These are phyloP conservation scores for Prunus fruticosa DNA, from an alignment of 306 rosid genomes.

Conservation along the genomic window DNA sequence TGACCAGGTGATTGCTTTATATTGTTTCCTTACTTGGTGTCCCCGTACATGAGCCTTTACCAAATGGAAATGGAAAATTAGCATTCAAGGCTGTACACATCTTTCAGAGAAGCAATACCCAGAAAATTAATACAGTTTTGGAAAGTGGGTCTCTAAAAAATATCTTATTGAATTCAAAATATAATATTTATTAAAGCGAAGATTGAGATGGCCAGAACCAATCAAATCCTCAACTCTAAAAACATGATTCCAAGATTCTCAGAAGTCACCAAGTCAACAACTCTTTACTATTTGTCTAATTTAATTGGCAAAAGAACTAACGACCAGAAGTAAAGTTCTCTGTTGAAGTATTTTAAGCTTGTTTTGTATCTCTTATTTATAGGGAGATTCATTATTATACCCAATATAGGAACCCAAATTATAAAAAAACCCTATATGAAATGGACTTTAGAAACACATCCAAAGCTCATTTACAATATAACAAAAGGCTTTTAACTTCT, in stretches of 20 bases:
- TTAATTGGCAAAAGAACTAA: too few relatives aligned
- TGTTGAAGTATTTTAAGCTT: too few relatives aligned
- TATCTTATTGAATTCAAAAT: background rate
- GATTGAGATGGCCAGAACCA: background rate
- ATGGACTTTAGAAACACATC: too few relatives aligned
- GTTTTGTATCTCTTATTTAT: too few relatives aligned
- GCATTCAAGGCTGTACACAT: constrained; percentile 4
- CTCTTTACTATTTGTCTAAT: background rate
- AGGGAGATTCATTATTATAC: too few relatives aligned
- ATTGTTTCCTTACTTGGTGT: constrained; percentile 86
- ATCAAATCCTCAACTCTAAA: background rate
- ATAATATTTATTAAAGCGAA: background rate
- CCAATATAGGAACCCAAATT: too few relatives aligned
- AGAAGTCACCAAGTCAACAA: background rate
- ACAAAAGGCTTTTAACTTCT: too few relatives aligned
- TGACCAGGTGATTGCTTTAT: constrained; percentile 70
- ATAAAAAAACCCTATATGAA: too few relatives aligned
- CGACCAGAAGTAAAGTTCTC: background rate
- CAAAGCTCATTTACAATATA: too few relatives aligned
- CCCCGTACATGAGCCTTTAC: constrained; percentile 91
- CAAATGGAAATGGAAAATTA: constrained; percentile 36
- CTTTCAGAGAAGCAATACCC: background rate
- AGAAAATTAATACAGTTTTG: background rate
- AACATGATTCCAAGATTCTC: background rate
- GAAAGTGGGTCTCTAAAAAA: background rate